Evolutionary conservation across 352 stramenopile species (phyloP).

Genomic region (Nothophytophthora sp.): DNA sequence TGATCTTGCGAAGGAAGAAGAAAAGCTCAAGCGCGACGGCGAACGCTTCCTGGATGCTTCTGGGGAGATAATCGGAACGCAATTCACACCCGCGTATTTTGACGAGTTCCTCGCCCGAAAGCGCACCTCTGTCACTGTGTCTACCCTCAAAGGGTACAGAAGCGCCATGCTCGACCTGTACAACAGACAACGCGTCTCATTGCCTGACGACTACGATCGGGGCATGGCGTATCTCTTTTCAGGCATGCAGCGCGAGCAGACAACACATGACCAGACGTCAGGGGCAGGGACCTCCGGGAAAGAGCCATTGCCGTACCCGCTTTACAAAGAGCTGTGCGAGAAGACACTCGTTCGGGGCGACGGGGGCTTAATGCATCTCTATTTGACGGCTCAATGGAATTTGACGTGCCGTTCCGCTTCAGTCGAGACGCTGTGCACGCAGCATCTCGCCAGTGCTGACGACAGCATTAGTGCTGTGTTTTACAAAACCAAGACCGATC

Average conservation of each 20-base stretch:
- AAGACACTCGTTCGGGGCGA: not conserved
- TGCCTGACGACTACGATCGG: constrained; percentile 8
- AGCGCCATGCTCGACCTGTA: constrained; percentile 15
- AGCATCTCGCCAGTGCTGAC: constrained; percentile 4
- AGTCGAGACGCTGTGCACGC: constrained; percentile 12
- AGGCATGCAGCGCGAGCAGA: constrained; percentile 9
- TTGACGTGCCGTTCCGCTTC: constrained; percentile 28
- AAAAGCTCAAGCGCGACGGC: too few relatives aligned
- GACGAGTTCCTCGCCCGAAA: constrained; percentile 3
- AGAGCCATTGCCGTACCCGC: constrained; percentile 6
- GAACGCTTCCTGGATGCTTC: too few relatives aligned
- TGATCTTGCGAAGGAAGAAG: too few relatives aligned
- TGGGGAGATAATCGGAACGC: too few relatives aligned
- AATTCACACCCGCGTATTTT: constrained; percentile 5
- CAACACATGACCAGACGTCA: constrained; percentile 1
- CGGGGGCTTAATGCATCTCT: constrained; percentile 20
- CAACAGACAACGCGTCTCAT: not conserved
- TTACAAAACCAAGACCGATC: constrained; percentile 25
- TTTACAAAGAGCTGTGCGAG: constrained; percentile 3
- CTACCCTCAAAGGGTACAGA: constrained; percentile 4
- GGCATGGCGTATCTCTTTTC: constrained; percentile 16
- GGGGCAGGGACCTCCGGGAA: constrained; percentile 6
- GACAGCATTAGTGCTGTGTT: constrained; percentile 18
- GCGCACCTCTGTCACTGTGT: not conserved
- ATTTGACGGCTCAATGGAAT: constrained; percentile 29